These are phyloP conservation scores for Jamesozyma spencerorum DNA, from an alignment of 805 yeast genomes.

Conservation along the genomic window DNA sequence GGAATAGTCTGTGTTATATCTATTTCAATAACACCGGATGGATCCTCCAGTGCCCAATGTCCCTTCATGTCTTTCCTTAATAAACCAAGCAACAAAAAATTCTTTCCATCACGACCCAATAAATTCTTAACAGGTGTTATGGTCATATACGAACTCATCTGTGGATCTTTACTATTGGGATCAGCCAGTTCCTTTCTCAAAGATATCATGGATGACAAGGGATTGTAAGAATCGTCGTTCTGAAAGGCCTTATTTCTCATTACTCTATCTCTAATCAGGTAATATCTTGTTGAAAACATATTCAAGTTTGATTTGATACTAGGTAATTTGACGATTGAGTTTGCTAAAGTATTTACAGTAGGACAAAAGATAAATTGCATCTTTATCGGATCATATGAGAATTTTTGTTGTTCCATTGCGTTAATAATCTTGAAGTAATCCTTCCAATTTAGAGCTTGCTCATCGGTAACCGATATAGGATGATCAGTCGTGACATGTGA, in stretches of 20 bases:
- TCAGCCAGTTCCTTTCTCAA: constrained; percentile 15
- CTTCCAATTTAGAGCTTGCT: constrained; percentile 45
- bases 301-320: constrained; percentile 29
- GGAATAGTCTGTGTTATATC: constrained; percentile 55
- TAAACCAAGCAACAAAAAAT: constrained; percentile 72
- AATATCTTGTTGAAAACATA: constrained; percentile 46
- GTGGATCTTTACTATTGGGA: background rate
- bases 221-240: constrained; percentile 26
- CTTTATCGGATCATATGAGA: constrained; percentile 49
- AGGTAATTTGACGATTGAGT: constrained; percentile 19
- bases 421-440: constrained; percentile 62
- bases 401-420: constrained; percentile 55
- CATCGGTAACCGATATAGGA: background rate
- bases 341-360: constrained; percentile 6
- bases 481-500: constrained; percentile 2
- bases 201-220: constrained; percentile 27
- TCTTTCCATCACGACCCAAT: constrained; percentile 71
- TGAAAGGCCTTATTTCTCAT: constrained; percentile 71
- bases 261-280: constrained; percentile 59
- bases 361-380: constrained; percentile 46
- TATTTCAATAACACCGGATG: constrained; percentile 62
- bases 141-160: constrained; percentile 17
- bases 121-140: constrained; percentile 75
- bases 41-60: constrained; percentile 70
- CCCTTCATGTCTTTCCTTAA: constrained; percentile 56